Evolutionary conservation across 208 protist species (phyloP), one percentile per base, ranked within the genome.

Genomic region (Trypanosoma vivax): DNA sequence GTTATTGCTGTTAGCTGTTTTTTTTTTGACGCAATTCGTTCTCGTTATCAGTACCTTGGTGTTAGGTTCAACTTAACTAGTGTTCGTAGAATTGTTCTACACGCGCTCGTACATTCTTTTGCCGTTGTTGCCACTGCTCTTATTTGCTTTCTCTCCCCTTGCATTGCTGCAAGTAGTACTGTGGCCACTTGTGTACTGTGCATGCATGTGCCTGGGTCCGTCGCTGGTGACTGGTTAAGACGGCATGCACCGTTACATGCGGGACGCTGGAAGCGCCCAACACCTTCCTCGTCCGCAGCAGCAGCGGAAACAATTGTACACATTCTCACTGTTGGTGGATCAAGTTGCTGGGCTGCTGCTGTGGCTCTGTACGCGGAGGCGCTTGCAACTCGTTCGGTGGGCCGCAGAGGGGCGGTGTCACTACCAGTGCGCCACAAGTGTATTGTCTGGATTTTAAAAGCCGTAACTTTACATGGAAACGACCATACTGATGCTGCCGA

Each of bases 301-400:
- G 54, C 45, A 2, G 45, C 42, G 9, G 42, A 45, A 13, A 60
- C 42, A 41, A 52, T 60, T 9, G 21, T 16, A 45, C 33, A 2
- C 18, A 13, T 60, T 30, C 41, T 60, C 9, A 5, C 19, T 3
- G 24, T 51, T 50, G 42, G 45, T 14, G 42, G 54, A 13, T 11
- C 14, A 18, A 33, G 25, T 14, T 60, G 30, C 34, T 60, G 54
- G 41, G 1, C 25, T 21, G 31, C 28, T 18, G 53, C 53, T n/a
- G 25, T 16, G 5, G 19, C 11, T 2, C 27, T 60, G 31, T 60
- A 60, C 30, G 42, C 53, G 0, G 53, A 42, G 14, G 53, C 42
- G 5, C 53, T 60, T 29, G 53, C 53, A 30, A 50, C 53, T 9
- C 37, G 16, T 11, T 60, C 53, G 11, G 27, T 60, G 21, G 24